Evolutionary conservation across 257 asterid genomes (phyloP), one percentile per base, ranked within the genome.

Genomic region (Mitragyna speciosa): DNA sequence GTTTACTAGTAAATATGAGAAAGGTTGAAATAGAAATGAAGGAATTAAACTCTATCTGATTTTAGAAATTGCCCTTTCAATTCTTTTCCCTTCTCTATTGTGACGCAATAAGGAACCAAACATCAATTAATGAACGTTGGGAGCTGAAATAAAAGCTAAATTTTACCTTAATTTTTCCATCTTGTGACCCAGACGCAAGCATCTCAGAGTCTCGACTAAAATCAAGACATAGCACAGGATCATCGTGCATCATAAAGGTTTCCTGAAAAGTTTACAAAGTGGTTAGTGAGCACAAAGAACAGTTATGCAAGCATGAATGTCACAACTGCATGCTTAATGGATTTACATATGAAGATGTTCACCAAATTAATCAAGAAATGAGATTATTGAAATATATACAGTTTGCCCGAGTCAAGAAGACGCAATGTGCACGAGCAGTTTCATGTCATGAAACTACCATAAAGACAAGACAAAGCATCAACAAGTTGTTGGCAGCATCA

Each of bases 211-310:
- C 99, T 84, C 97, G 88, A 85, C 99, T 95, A 86, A 95, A 95
- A 84, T 95, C 97, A 86, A 93, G 94, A 87, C 94, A 93, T 24
- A 93, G 93, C 81, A 95, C 98, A 70, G 98, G 87, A 71, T 92
- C 99, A 82, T 95, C 98, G 78, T 95, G 98, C 99, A 95, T 95
- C 99, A 95, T 95, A 84, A 93, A 93, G 14, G 90, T 90, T 87
- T 95, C 99, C 99, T 95, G 91, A 84, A 89, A 86, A 76, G 77
- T 82, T 82, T 76, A 76, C 54, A 69, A 54, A 52, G 39, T 45
- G 39, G 72, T 80, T 73, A 80, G 82, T 72, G 59, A 82, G 85
- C 31, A 36, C 76, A 78, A 67, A 78, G 80, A 76, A 63, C 48
- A 26, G 26, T 52, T 80, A n/a, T 71, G 24, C 61, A 58, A 47